phyloP scores from a whole-genome alignment of 1,284 basidiomycete genomes.

The Ganoderma meredithae region DNA sequence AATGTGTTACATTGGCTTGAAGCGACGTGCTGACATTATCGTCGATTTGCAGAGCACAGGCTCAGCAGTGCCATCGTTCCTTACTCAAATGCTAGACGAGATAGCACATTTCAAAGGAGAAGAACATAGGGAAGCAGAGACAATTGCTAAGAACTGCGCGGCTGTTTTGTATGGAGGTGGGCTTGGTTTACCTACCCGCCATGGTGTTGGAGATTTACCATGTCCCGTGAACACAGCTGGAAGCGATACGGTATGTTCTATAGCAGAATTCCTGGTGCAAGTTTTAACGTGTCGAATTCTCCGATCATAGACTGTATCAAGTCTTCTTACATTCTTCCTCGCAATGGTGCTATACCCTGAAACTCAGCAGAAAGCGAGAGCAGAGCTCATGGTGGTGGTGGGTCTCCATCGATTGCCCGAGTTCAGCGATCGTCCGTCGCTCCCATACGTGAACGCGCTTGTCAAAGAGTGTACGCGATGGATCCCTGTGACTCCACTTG shows the following conservation, averaged over 20 bases:
- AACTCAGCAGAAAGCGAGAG: neutral
- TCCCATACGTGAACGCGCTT: constrained; percentile 41
- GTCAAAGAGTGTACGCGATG: constrained; percentile 39
- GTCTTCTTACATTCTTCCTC: neutral
- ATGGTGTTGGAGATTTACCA: neutral
- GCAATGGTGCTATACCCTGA: neutral
- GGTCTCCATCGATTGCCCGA: neutral
- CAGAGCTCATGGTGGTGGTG: neutral
- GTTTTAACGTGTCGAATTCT: neutral
- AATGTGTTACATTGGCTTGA: neutral
- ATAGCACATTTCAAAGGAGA: neutral
- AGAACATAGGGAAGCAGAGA: neutral
- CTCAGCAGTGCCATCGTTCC: neutral
- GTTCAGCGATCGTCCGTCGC: constrained; percentile 2
- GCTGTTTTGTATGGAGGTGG: neutral
- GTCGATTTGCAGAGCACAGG: neutral
- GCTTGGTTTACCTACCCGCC: neutral
- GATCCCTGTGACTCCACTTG: constrained; percentile 27
- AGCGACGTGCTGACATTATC: neutral
- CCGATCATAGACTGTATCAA: neutral
- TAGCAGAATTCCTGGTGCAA: neutral
- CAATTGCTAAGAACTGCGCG: neutral
- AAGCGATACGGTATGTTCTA: neutral
- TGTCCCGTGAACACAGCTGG: neutral
- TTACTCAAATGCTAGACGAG: neutral